Base-by-base conservation (phyloP, 2,329 filamentous ascomycete species). In the Trichoderma polysporum region DNA sequence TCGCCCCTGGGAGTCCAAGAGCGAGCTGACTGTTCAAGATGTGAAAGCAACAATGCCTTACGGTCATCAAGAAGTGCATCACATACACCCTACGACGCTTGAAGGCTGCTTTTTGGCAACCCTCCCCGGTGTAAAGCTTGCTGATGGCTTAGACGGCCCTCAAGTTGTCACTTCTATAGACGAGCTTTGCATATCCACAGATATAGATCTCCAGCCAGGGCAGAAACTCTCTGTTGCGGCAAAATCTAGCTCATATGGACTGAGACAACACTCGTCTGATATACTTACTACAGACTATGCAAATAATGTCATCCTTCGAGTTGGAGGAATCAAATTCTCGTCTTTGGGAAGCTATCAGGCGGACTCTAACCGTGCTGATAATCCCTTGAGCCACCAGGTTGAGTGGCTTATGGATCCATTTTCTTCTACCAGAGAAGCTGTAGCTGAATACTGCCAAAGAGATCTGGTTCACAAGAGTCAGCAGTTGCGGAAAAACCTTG, bases 61-160 rank as follows among this genome's bases (percentile, higher is more conserved):
- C 4, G 31, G 33, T 9, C 57, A 65, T 31, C 56, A 69, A n/a
- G 66, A 68, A 29, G 63, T 60, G 8, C 68, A 70, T 56, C 49
- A 66, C 60, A 61, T 68, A 17, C 68, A 70, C 29, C 68, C 69
- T 10, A 67, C 68, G 1, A 67, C 60, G 9, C 60, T 70, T 9
- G 68, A 70, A 31, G 63, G 59, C 37, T 68, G 58, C 50, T 63
- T 68, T 33, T 56, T 63, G 58, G 39, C 64, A 35, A 58, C 49
- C 13, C 52, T 67, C 6, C 25, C 67, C 9, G 64, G 64, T 2
- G 50, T 63, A 22, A 62, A 59, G 4, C 25, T 63, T 31, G 65
- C 52, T 12, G 25, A 53, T 19, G 25, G 29, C 35, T 29, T 68
- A 12, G 52, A 63, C 22, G 64, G 57, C 19, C 49, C 58, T 25